Evolutionary conservation across 805 yeast species (phyloP), one percentile per base, ranked within the genome.

Genomic region (Vanderwaltozyma polyspora): DNA sequence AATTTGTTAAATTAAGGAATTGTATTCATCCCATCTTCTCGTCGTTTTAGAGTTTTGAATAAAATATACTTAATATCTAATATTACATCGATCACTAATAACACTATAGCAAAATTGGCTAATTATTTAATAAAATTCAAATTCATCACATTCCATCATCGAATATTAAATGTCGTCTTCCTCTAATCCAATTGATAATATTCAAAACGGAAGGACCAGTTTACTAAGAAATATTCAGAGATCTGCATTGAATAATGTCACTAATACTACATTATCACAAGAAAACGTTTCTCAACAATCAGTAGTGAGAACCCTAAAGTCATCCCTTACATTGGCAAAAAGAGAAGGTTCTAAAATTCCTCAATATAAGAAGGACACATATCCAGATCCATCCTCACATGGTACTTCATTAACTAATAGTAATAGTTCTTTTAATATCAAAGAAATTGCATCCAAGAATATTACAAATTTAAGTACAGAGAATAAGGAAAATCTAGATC

Each of bases 191-290:
- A 37, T 36, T 14, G 48, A 44, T 18, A 46, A 42, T 34, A 36
- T 41, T 31, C 48, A 44, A 28, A 44, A 47, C 35, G 44, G 43
- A 21, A 47, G 49, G 35, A 43, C 50, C 13, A 47, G 39, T 36
- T 28, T 49, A 12, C 35, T 46, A 13, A 41, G 51, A 30, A 51
- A 43, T 31, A 52, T 44, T 10, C 54, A 49, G 35, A 42, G 63
- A 33, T 40, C 58, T 30, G 63, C 59, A 14, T 43, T 58, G 31
- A 50, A 50, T 25, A 58, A 58, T 37, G 63, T 58, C 10, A 58
- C 63, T 14, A 54, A 57, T 33, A 56, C 60, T 9, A 44, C 49
- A 21, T 29, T 47, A 21, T 38, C 49, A 5, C 49, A 49, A 23
- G 55, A 52, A 14, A 47, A 40, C 31, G 39, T 35, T 25, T 14